Evolutionary conservation across 306 rosid species (phyloP).

Genomic region (Macrotyloma uniflorum): DNA sequence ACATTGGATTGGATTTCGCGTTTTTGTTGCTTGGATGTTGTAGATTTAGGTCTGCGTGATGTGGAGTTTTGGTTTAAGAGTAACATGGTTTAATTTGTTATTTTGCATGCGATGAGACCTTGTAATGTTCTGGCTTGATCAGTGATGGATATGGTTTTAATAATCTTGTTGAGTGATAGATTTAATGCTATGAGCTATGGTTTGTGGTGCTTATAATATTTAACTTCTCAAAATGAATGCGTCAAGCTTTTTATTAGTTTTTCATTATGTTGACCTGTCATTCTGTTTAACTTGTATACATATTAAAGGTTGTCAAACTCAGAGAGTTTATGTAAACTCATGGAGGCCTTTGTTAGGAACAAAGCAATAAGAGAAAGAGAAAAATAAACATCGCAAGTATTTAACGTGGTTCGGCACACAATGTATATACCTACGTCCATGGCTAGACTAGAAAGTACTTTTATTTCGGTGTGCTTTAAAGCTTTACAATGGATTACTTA

Average conservation of each 20-base stretch:
- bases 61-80: not conserved
- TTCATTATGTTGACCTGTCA: not conserved
- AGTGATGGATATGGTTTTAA: not conserved
- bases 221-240: not conserved
- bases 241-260: not conserved
- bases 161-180: not conserved
- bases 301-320: not conserved
- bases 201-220: not conserved
- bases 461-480: too few relatives aligned
- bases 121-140: not conserved
- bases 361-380: too few relatives aligned
- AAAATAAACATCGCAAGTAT: too few relatives aligned
- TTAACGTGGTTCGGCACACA: too few relatives aligned
- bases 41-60: not conserved
- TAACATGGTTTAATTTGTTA: not conserved
- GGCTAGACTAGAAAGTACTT: too few relatives aligned
- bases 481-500: too few relatives aligned
- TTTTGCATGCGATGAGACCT: not conserved
- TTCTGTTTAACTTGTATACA: not conserved
- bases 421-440: too few relatives aligned
- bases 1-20: not conserved
- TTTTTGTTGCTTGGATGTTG: conserved; percentile 7
- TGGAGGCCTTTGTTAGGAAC: too few relatives aligned
- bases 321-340: not conserved
- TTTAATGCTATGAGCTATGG: not conserved